phyloP scores from a whole-genome alignment of 73 alveolate species.

The Breviolum minutum region DNA sequence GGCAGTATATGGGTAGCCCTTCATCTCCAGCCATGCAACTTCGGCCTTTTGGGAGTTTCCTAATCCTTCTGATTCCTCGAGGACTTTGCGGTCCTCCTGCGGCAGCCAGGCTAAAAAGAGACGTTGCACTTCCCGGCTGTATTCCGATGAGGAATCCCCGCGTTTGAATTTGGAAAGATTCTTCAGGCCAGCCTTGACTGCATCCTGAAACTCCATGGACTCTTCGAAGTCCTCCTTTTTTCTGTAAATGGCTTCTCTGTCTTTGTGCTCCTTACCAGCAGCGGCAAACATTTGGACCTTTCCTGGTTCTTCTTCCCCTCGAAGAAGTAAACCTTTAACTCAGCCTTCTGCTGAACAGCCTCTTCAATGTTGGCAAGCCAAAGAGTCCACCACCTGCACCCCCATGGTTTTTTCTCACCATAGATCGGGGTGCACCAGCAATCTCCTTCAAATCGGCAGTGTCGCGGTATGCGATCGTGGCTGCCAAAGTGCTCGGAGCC shows the following conservation, averaged over 20 bases:
- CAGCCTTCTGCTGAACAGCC: not conserved
- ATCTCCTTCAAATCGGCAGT: not conserved
- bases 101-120: slow-evolving; percentile 7
- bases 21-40: not conserved
- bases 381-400: slow-evolving; percentile 4
- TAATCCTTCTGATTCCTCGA: not conserved
- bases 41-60: slow-evolving; percentile 1
- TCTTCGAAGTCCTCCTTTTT: not conserved
- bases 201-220: not conserved
- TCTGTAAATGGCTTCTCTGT: not conserved
- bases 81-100: not conserved
- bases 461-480: not conserved
- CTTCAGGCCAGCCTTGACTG: not conserved
- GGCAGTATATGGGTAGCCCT: not conserved
- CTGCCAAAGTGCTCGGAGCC: not conserved
- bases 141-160: not conserved
- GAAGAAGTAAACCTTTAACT: not conserved
- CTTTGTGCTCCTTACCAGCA: not conserved
- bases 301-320: not conserved
- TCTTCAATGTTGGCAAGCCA: not conserved
- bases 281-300: not conserved
- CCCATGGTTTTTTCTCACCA: not conserved
- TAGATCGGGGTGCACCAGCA: slow-evolving; percentile 24
- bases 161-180: not conserved
- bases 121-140: not conserved